Evolutionary conservation across 345 rosid species (phyloP), one percentile per base, ranked within the genome.

Genomic region (Linum lewisii): DNA sequence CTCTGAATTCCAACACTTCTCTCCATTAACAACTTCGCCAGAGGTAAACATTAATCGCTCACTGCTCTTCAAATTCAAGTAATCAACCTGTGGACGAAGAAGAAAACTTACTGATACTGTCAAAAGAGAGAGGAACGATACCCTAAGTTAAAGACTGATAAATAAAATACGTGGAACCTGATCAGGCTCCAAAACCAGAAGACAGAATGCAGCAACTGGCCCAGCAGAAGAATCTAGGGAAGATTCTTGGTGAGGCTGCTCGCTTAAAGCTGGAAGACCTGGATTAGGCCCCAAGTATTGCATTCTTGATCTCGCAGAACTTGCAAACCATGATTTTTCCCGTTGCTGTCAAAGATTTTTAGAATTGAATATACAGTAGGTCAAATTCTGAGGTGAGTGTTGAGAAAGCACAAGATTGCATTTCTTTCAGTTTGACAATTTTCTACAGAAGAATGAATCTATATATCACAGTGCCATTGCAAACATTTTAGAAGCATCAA

Each of bases 1-100:
- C 79, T 75, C 84, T 51, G 77, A 72, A 67, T 81, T 76, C 96
- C 95, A 86, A 66, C 66, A 63, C 57, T 80, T 83, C 59, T 64
- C 82, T 70, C 79, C 84, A 52, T 63, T 54, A 57, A 57, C 70
- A 62, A 65, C 73, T 62, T 37, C 61, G 29, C 49, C 74, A 4
- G 77, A 80, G 26, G 83, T 78, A 67, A 75, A 86, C 59, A 59
- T 34, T 69, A 82, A 64, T 74, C 96, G 84, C 74, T 79, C 78
- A 57, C 79, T 81, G 42, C 73, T 92, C 88, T 82, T 92, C 79
- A 92, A 77, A 73, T 88, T 86, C 82, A 84, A 69, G 75, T 86
- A 92, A 76, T 88, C 96, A 74, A 86, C 93, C 95, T 88, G 80
- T 50, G 63, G 69, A 61, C 25, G 50, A 42, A 42, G 47, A 42